Conservation (phyloP, 352 stramenopile genomes). For the Phytophthora colocasiae region DNA sequence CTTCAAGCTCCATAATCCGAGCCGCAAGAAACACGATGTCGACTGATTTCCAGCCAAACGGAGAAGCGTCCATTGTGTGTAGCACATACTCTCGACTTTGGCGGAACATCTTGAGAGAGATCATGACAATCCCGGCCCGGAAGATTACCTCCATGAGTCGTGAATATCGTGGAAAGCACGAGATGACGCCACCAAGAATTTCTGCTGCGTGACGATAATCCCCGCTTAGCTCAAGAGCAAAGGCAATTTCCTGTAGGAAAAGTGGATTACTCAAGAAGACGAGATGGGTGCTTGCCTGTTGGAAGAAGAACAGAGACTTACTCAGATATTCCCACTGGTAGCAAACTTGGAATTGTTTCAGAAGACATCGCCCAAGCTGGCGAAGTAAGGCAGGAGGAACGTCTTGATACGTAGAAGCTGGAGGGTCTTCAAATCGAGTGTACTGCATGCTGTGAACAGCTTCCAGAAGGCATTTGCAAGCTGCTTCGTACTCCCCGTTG, state of each 20-base stretch:
- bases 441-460: slow-evolving; percentile 39
- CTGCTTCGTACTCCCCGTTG: slow-evolving; percentile 44
- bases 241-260: slow-evolving; percentile 71
- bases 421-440: slow-evolving; percentile 2
- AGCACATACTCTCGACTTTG: slow-evolving; percentile 77
- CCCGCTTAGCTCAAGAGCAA: slow-evolving; percentile 50
- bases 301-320: slow-evolving; percentile 59
- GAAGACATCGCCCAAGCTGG: slow-evolving; percentile 54
- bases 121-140: slow-evolving; percentile 66
- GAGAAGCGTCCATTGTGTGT: slow-evolving; percentile 58
- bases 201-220: slow-evolving; percentile 57
- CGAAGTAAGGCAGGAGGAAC: slow-evolving; percentile 40
- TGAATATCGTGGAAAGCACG: slow-evolving; percentile 64
- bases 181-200: slow-evolving; percentile 61
- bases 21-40: slow-evolving; percentile 72
- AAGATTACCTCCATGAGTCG: slow-evolving; percentile 68
- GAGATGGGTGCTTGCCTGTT: slow-evolving; percentile 53
- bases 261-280: slow-evolving; percentile 53
- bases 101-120: slow-evolving; percentile 62
- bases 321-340: slow-evolving; percentile 44
- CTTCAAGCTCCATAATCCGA: slow-evolving; percentile 67
- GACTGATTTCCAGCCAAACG: slow-evolving; percentile 55
- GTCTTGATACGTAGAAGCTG: slow-evolving; percentile 18
- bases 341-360: slow-evolving; percentile 42
- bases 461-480: slow-evolving; percentile 35